Base-by-base conservation (phyloP, 2,329 filamentous ascomycete genomes). In the Beauveria pseudobassiana region DNA sequence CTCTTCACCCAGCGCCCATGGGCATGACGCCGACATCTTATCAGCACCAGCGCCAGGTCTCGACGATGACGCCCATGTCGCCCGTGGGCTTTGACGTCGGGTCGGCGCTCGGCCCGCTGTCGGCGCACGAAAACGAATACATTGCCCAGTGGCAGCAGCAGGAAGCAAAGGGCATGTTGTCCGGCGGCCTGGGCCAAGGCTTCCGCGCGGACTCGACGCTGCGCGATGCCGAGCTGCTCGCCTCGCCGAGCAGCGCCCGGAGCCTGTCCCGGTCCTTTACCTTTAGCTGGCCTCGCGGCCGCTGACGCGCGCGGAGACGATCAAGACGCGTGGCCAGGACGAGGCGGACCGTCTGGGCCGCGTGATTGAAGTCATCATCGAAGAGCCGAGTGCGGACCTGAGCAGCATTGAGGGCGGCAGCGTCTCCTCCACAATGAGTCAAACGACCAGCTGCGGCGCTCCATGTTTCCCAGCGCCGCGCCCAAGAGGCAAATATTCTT, bases 321-420 rank as follows among this genome's bases (percentile, higher is more conserved):
- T 86, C 59, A 78, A 75, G 61, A 74, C 77, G 22, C 73, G 82
- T 20, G 83, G 79, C 0, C 84, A 87, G 69, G 77, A 74, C 12
- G 82, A 86, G 67, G 85, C 85, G 1, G 85, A 87, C 67, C 80
- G 80, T 62, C 75, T 79, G n/a, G 83, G 83, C 18, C 76, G 85
- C 65, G 79, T 86, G 2, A 82, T 87, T 62, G 79, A 86, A 67
- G 81, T 87, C 2, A 79, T 87, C 49, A 79, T 87, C 51, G 69
- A 72, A 16, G 66, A 71, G 22, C 71, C 76, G 18, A 75, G 75
- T 1, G 75, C 80, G n/a, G 82, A 85, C 63, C 66, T 85, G 58
- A 83, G 81, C 65, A 74, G 75, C 46, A 77, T 84, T 66, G 75
- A 77, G 5, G 82, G 82, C 2, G 77, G 78, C 2, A 65, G 64